A percentile compares a stretch with the other conserved stretches of the same genome.
Conservation (phyloP, 208 protist genomes). For the Trypanosoma scelopori region DNA sequence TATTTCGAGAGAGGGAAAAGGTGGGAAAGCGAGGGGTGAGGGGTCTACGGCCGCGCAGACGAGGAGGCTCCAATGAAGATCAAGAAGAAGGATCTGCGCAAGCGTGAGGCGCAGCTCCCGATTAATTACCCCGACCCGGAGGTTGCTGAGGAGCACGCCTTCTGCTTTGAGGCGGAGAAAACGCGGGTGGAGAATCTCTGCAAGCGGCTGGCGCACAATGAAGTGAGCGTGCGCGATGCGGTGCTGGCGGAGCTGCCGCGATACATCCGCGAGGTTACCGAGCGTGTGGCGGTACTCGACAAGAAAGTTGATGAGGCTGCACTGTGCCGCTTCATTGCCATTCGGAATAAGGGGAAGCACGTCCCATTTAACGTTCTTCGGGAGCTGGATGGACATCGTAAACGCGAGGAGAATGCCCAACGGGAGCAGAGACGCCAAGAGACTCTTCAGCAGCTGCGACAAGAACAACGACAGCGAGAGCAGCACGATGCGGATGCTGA, state of each 20-base stretch:
- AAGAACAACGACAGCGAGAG: slow-evolving; percentile 9
- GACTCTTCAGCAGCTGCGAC: slow-evolving; percentile 26
- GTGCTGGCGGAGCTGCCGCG: slow-evolving; percentile 67
- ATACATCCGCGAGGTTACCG: slow-evolving; percentile 57
- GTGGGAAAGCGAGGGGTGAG: not conserved
- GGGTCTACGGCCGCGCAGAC: not conserved
- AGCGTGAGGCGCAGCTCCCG: slow-evolving; percentile 80
- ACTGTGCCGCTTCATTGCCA: slow-evolving; percentile 40
- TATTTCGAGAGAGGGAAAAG: not conserved
- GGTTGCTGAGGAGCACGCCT: slow-evolving; percentile 40
- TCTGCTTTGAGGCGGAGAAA: slow-evolving; percentile 58
- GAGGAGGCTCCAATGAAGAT: slow-evolving; percentile 61
- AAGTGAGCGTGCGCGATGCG: slow-evolving; percentile 74
- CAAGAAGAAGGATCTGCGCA: slow-evolving; percentile 90
- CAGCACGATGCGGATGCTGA: not conserved
- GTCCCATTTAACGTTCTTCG: slow-evolving; percentile 18
- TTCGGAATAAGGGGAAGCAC: slow-evolving; percentile 28
- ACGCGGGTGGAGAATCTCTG: slow-evolving; percentile 76
- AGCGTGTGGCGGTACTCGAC: slow-evolving; percentile 49
- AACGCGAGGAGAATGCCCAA: slow-evolving; percentile 2
- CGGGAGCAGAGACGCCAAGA: slow-evolving; percentile 23
- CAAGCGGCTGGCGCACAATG: slow-evolving; percentile 82
- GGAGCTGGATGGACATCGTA: slow-evolving; percentile 15
- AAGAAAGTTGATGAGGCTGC: slow-evolving; percentile 39
- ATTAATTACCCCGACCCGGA: slow-evolving; percentile 88